phyloP scores from a whole-genome alignment of 768 basidiomycete species.

The Tricholoma sp. region DNA sequence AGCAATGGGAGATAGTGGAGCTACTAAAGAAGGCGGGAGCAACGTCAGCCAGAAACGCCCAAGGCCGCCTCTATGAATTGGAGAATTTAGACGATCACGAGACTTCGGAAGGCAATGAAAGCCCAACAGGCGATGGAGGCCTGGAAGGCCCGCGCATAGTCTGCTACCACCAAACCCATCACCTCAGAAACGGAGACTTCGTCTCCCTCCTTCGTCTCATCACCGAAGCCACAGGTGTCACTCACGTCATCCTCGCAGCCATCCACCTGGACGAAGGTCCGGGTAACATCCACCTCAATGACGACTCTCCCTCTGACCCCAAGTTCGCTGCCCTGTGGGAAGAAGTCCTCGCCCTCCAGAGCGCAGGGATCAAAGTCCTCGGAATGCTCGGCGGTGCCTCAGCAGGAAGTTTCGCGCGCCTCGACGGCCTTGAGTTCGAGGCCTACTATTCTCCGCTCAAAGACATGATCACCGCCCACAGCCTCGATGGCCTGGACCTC shows the following conservation, averaged over 20 bases:
- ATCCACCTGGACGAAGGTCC: slow-evolving; percentile 17
- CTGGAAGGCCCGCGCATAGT: slow-evolving; percentile 15
- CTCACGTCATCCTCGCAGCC: slow-evolving; percentile 21
- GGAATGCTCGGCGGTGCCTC: slow-evolving; percentile 23
- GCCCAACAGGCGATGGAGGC: no score
- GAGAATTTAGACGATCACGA: no score
- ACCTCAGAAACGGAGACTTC: slow-evolving; percentile 14
- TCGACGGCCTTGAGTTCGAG: slow-evolving; percentile 12
- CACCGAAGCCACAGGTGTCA: slow-evolving; percentile 5
- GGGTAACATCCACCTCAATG: slow-evolving; percentile 15
- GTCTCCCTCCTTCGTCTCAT: slow-evolving; percentile 20
- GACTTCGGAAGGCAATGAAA: no score
- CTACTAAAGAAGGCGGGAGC: no score
- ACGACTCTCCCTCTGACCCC: slow-evolving; percentile 13
- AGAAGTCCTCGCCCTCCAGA: slow-evolving; percentile 18
- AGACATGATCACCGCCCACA: background rate
- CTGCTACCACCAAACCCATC: slow-evolving; percentile 23
- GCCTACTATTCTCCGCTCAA: slow-evolving; percentile 16
- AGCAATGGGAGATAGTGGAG: no score
- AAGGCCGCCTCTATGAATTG: no score
- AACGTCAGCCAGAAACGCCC: no score
- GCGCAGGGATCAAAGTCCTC: slow-evolving; percentile 17
- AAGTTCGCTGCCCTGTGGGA: slow-evolving; percentile 19
- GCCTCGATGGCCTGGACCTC: slow-evolving; percentile 22
- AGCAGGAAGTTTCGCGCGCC: slow-evolving; percentile 15